Base-by-base conservation (phyloP, 768 basidiomycete species). In the Kwoniella europaea region DNA sequence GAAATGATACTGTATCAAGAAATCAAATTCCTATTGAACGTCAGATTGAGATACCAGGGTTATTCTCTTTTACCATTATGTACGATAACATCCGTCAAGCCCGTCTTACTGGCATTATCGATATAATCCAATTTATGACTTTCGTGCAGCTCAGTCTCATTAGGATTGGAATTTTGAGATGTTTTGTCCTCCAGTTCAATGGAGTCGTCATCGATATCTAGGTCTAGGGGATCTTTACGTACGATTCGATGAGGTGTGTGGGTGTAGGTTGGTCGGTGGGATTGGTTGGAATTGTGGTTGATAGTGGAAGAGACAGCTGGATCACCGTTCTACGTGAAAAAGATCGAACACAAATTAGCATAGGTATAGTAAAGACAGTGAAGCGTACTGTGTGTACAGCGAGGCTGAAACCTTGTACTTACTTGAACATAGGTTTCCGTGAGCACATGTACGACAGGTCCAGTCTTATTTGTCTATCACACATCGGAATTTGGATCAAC, bases 121-220 rank as follows among this genome's bases (percentile, higher is more conserved):
- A 59, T 13, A n/a, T 66, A 66, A 44, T 66, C 65, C 22, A 66
- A 3, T 22, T 58, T 66, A 24, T 53, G 24, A 15, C 43, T 60
- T 35, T 60, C 59, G 41, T 16, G 9, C 12, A 27, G 7, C 5
- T 53, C 15, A 18, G 16, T 22, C 15, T 63, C 52, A 27, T 20
- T 16, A 18, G n/a, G 20, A 22, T 46, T 44, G 53, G 15, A 10
- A 4, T n/a, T 10, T 29, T 59, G 44, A 27, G 20, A 55, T 53
- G 50, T 22, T 18, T 60, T 29, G 44, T 59, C 46, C 10, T 61
- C 50, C 10, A 67, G 24, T 46, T 61, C 52, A 18, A 59, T 44
- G 24, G 57, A 60, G 16, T 67, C 66, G n/a, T 67, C 66, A 22
- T 61, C 58, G 41, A 59, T 67, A 29, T 67, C 66, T 24, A 59